These are phyloP conservation scores for Cruciata laevipes DNA, from an alignment of 257 asterid genomes.

Conservation along the genomic window DNA sequence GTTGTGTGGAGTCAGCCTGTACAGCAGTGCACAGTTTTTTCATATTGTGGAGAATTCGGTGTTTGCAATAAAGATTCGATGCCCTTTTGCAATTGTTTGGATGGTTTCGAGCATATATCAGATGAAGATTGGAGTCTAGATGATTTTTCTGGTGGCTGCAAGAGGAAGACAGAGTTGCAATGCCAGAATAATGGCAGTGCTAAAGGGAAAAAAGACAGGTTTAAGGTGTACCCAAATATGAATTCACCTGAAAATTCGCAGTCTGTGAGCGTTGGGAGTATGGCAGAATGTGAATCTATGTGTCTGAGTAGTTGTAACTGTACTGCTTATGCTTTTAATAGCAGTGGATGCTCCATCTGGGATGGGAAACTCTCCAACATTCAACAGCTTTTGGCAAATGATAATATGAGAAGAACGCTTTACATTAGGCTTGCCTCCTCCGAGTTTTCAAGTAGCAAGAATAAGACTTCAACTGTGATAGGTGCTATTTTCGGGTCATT, in stretches of 20 bases:
- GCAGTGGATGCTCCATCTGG: not conserved
- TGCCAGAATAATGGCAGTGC: not conserved
- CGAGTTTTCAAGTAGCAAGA: not conserved
- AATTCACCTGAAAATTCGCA: not conserved
- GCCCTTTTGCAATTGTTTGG: not conserved
- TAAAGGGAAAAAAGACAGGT: not conserved
- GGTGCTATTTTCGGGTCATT: not conserved
- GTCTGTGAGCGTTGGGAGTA: not conserved
- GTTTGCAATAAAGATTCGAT: not conserved
- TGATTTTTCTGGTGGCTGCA: not conserved
- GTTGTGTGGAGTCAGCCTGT: not conserved
- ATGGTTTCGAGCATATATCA: not conserved
- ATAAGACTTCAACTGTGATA: not conserved
- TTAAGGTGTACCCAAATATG: not conserved
- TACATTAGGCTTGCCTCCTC: not conserved
- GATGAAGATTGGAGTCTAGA: not conserved
- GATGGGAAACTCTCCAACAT: not conserved
- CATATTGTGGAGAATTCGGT: not conserved
- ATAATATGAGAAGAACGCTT: not conserved
- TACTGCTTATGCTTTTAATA: not conserved
- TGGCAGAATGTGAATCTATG: not conserved
- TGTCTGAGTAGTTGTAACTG: not conserved
- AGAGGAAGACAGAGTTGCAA: not conserved
- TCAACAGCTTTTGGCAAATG: not conserved
- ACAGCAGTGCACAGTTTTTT: not conserved